Base-by-base conservation (phyloP, 2,329 filamentous ascomycete species). In the Paecilomyces variotii region DNA sequence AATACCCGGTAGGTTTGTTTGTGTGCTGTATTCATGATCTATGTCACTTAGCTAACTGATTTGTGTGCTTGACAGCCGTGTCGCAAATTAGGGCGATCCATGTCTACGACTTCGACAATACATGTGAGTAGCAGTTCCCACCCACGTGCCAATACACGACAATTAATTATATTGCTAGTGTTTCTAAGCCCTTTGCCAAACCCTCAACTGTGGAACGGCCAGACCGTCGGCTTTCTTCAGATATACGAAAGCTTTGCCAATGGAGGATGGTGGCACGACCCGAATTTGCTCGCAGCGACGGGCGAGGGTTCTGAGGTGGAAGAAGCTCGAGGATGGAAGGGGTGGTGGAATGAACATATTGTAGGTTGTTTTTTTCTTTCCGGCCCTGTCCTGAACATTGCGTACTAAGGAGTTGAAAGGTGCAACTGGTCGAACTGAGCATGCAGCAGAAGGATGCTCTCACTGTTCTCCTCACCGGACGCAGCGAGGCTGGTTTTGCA, bases 91-190 rank as follows among this genome's bases (percentile, higher is more conserved):
- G 85, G 71, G 78, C 85, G 7, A 85, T 99, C 56, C 93, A 97
- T 71, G 84, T 99, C 65, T 97, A 97, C 78, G 94, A 99, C 74
- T 99, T 97, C 74, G 94, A 99, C 76, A 97, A 99, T 70, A 97
- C 93, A 39, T 78, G 90, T 93, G 79, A 72, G 87, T 62, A 56
- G 5, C 14, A 39, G 6, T 4, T 11, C 28, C 24, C 50, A 5
- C 5, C 4, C 4, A n/a, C 27, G 12, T 45, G 12, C 9, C 32
- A 25, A 2, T 19, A 11, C 7, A 10, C 24, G 3, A 11, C 34
- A 51, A 56, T 55, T 50, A 56, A 30, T 30, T 50, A 25, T 6
- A 1, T 50, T 11, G 34, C 9, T 67, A 91, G 89, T 99, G 54
- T 99, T 99, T 79, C 86, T 87, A 67, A 96, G 90, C 12, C 94